Evolutionary conservation across 768 basidiomycete species (phyloP), one percentile per base, ranked within the genome.

Genomic region (Tubosaeta sp.): DNA sequence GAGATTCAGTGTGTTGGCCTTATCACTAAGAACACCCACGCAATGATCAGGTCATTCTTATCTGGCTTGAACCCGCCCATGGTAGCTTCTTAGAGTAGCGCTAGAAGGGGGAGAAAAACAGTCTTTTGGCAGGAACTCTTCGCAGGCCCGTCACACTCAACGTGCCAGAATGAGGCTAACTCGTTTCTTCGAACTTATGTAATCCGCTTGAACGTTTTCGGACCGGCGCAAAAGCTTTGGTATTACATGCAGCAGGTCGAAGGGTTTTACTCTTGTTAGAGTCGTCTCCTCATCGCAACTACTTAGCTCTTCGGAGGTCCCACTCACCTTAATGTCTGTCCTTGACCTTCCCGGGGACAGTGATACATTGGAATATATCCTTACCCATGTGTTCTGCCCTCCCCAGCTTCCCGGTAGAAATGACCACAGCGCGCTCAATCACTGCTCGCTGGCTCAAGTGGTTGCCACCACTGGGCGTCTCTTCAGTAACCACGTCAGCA

Each of bases 371-470:
- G 25, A 32, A 13, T 78, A 75, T 47, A 54, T 69, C n/a, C 50
- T 72, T 25, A 68, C 70, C 26, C 76, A 77, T 46, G 59, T 78
- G 0, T 74, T 76, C 56, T 53, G 73, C 16, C 77, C 76, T 4
- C 71, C 72, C 0, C 63, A 67, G 33, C 58, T 74, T 5, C 75
- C 74, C 0, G 64, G 72, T 35, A 45, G 57, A 7, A 64, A 71
- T 17, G 73, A 76, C 42, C 45, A 61, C 4, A 47, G 38, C 1
- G 45, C 51, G 3, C 13, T 54, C 5, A 56, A 65, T 9, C 68
- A 74, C 5, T 56, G 60, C n/a, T 55, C 59, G 1, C 59, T 76
- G 5, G 61, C 65, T 38, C 12, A 35, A 4, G 46, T 56, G 5
- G 60, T 68, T 4, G 41, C 58, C 1, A 26, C 56, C 4, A 58